Conservation (phyloP, 192 early-diverging fungal genomes). For the Backusella liffmaniae region DNA sequence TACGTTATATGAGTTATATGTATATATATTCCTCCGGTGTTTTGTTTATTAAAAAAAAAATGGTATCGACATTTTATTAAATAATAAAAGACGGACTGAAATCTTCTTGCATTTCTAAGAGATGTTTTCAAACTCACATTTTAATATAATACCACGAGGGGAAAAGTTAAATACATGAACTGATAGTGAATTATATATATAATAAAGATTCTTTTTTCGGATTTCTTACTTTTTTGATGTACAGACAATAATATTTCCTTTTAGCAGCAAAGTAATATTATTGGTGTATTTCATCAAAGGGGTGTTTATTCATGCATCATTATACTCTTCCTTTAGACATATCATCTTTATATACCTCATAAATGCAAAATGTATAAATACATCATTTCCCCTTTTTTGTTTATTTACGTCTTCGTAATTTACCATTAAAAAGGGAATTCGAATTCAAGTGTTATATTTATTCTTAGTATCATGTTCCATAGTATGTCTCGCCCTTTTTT, state of each 20-base stretch:
- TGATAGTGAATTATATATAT: neutral
- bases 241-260: neutral
- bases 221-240: too few species aligned
- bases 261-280: neutral
- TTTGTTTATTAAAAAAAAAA: constrained; percentile 1
- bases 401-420: neutral
- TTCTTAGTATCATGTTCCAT: neutral
- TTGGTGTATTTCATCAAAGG: neutral
- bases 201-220: neutral
- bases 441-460: neutral
- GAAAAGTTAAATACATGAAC: neutral
- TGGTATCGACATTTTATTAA: neutral
- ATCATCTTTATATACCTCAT: neutral
- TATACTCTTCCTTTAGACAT: neutral
- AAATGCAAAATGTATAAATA: neutral
- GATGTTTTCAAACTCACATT: neutral
- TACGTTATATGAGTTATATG: constrained; percentile 6
- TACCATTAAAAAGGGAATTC: neutral
- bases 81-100: neutral
- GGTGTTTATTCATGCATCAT: neutral
- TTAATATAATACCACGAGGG: neutral
- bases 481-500: neutral
- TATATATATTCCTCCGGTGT: neutral
- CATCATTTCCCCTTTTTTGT: neutral
- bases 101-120: neutral